Conservation (phyloP, 176 grass and related monocot species). For the Aegilops umbellulata region DNA sequence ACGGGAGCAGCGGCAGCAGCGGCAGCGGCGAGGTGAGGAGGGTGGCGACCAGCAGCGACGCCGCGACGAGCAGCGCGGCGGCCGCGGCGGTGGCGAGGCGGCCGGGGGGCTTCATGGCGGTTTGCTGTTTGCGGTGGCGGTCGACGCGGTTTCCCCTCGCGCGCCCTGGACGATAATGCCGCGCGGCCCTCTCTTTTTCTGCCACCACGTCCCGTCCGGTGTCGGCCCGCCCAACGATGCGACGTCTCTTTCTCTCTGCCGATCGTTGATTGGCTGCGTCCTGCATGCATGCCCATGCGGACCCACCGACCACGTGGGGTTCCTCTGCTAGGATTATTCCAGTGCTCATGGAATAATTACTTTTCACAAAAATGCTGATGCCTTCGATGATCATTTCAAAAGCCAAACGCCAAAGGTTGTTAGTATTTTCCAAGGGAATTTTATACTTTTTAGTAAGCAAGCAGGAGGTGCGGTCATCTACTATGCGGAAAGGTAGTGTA, state of each 20-base stretch:
- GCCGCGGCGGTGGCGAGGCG: constrained; percentile 22
- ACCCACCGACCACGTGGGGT: not conserved
- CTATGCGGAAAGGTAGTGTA: too few species aligned
- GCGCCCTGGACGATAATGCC: not conserved
- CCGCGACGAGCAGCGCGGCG: constrained; percentile 15
- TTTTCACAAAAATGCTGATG: too few species aligned
- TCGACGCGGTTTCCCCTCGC: not conserved
- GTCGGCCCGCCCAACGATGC: not conserved
- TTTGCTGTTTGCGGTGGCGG: not conserved
- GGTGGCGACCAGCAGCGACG: constrained; percentile 10
- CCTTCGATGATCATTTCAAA: too few species aligned
- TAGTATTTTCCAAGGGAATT: too few species aligned
- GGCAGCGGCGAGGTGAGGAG: constrained; percentile 17
- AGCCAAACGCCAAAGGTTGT: too few species aligned
- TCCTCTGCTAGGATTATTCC: too few species aligned
- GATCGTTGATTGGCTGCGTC: not conserved
- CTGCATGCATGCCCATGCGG: not conserved
- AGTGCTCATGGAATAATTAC: too few species aligned
- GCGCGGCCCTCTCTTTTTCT: not conserved
- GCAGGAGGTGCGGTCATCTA: too few species aligned
- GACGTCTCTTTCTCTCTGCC: not conserved
- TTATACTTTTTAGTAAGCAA: too few species aligned
- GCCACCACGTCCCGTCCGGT: not conserved
- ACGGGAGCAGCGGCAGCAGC: not conserved
- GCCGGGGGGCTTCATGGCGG: constrained; percentile 15